Evolutionary conservation across 495 filamentous ascomycete genomes (phyloP).

Genomic region (Aspergillus olivimuriae): DNA sequence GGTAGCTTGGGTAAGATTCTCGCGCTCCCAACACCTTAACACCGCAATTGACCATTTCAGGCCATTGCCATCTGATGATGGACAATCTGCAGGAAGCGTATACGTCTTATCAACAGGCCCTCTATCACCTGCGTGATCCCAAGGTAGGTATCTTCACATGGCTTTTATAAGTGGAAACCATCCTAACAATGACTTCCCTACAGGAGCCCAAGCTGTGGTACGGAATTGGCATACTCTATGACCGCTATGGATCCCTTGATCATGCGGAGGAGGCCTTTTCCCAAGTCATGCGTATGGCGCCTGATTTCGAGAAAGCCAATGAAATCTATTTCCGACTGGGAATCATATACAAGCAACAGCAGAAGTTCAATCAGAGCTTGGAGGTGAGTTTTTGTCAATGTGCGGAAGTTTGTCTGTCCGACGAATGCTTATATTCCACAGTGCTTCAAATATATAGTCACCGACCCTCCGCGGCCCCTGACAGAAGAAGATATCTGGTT

Average conservation of each 20-base stretch:
- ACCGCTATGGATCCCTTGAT: conserved; percentile 93
- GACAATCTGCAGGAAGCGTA: conserved; percentile 97
- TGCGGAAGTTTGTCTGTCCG: too few relatives aligned
- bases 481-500: conserved; percentile 99
- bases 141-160: too few relatives aligned
- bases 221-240: conserved; percentile 96
- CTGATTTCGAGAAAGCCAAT: conserved; percentile 97
- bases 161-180: too few relatives aligned
- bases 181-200: conserved; percentile 3
- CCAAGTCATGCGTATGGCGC: conserved; percentile 98
- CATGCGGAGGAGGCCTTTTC: conserved; percentile 98
- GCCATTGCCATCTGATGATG: conserved; percentile 99
- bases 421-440: too few relatives aligned
- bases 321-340: conserved; percentile 98
- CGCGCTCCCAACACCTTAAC: neutral
- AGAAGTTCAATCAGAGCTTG: conserved; percentile 85
- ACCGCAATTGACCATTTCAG: conserved; percentile 29
- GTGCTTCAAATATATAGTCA: conserved; percentile 98
- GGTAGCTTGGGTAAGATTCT: conserved; percentile 71
- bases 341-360: conserved; percentile 98
- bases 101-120: conserved; percentile 91
- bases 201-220: conserved; percentile 99
- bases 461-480: conserved; percentile 82
- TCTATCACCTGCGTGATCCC: conserved; percentile 89
- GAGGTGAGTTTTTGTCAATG: too few relatives aligned